phyloP scores from a whole-genome alignment of 2,329 filamentous ascomycete species.

The Verticillium alfalfae region DNA sequence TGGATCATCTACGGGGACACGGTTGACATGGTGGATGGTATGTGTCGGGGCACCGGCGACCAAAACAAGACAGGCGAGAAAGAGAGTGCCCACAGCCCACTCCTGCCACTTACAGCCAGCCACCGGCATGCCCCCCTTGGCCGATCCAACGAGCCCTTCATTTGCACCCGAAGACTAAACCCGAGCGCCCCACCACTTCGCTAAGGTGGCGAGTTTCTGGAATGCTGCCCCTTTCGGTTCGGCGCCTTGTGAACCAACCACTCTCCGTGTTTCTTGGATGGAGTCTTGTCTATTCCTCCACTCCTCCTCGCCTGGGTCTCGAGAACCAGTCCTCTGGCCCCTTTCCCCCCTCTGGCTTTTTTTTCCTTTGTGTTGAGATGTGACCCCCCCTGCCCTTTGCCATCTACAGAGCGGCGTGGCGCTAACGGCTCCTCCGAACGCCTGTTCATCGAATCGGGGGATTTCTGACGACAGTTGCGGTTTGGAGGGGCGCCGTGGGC shows the following conservation, averaged over 20 bases:
- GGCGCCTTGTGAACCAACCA: neutral
- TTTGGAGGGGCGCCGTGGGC: too few relatives aligned
- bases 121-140: neutral
- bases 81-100: too few relatives aligned
- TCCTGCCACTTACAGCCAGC: too few relatives aligned
- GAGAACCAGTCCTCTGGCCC: neutral
- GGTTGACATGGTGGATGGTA: neutral
- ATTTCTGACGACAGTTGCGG: too few relatives aligned
- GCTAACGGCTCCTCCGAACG: neutral
- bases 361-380: neutral
- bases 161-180: neutral
- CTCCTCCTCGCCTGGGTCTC: neutral
- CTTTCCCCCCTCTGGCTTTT: neutral
- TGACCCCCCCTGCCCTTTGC: neutral
- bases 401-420: neutral
- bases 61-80: too few relatives aligned
- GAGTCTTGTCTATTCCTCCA: neutral
- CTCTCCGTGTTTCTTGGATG: neutral
- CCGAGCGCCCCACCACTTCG: neutral
- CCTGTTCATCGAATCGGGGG: neutral
- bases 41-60: neutral
- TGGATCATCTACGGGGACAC: neutral
- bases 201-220: conserved; percentile 4
- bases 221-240: conserved; percentile 5
- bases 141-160: neutral